Evolutionary conservation across 352 stramenopile species (phyloP).

Genomic region (Globisporangium parvum): DNA sequence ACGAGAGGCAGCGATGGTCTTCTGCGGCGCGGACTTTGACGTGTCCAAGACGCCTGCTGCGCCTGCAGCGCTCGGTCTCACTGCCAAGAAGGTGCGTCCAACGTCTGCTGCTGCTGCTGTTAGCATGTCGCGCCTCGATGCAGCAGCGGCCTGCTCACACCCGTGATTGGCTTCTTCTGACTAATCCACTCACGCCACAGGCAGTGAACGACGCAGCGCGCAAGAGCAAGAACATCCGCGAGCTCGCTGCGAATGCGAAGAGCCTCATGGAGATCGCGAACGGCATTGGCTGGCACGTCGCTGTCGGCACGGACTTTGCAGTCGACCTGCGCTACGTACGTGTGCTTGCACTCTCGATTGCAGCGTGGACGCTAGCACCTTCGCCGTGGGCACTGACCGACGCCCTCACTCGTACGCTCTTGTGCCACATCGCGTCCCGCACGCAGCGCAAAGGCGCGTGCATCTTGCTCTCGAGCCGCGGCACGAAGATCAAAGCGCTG

Average conservation of each 20-base stretch:
- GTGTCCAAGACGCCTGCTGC: slow-evolving; percentile 54
- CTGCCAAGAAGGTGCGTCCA: slow-evolving; percentile 31
- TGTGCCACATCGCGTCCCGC: background rate
- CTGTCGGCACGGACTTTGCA: slow-evolving; percentile 59
- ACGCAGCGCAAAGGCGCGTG: slow-evolving; percentile 56
- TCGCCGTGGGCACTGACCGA: background rate
- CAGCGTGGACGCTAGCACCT: background rate
- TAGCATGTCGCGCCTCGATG: background rate
- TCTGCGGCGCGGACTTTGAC: slow-evolving; percentile 49
- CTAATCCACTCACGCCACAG: slow-evolving; percentile 9
- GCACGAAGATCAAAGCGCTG: slow-evolving; percentile 62
- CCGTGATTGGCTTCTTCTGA: too few relatives aligned
- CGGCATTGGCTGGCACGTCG: slow-evolving; percentile 61
- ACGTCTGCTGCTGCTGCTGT: background rate
- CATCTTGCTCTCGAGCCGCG: slow-evolving; percentile 55
- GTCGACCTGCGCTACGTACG: slow-evolving; percentile 77
- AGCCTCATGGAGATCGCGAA: slow-evolving; percentile 34
- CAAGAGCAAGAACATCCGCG: slow-evolving; percentile 51
- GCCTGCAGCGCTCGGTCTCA: slow-evolving; percentile 26
- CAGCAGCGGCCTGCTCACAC: background rate
- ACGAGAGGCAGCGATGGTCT: slow-evolving; percentile 25
- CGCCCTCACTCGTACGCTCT: too few relatives aligned
- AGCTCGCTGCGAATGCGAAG: slow-evolving; percentile 42
- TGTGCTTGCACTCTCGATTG: background rate
- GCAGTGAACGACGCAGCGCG: slow-evolving; percentile 45